Base-by-base conservation (phyloP, 2,329 filamentous ascomycete genomes). In the Fusarium floridanum region DNA sequence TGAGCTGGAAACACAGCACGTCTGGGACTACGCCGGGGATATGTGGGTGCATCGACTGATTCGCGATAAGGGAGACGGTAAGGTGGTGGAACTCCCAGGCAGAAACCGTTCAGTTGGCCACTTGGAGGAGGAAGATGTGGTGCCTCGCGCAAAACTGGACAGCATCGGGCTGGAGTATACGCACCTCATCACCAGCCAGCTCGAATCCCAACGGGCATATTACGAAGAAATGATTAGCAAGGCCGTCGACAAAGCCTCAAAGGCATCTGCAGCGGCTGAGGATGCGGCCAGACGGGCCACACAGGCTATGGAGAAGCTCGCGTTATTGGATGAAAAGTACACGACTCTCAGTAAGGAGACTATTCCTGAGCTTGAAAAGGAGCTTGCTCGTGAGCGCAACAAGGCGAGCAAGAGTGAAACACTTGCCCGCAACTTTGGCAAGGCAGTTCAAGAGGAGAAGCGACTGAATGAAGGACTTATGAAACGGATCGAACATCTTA, bases 1-100 rank as follows among this genome's bases (percentile, higher is more conserved):
- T 81, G 97, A 99, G 81, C 90, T 98, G 41, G 91, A 93, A 71
- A 97, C 95, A 1, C 96, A 99, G 82, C 93, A 98, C 77, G 95
- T 99, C 1, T 99, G 97, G 97, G 97, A 99, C 83, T 99, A 99
- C 75, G 94, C 94, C 0, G 95, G 94, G 6, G 97, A 99, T 80
- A 94, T 93, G 80, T 99, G 98, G 88, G 97, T 98, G 59, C 97
- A 99, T 83, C 92, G 97, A 11, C 90, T 98, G 61, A 97, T 99
- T 66, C 93, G 97, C 75, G 95, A 95, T 80, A 98, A 98, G 85
- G 92, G 94, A 11, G 95, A 98, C 81, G 94, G 94, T 27, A 98
- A 98, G 82, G 88, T 98, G 4, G 93, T 98, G 20, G 96, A 98
- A 82, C 88, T 98, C n/a, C 94, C 95, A 0, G 88, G 89, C 3